Conservation (phyloP, 495 filamentous ascomycete genomes). For the Podospora bellae-mahoneyi region DNA sequence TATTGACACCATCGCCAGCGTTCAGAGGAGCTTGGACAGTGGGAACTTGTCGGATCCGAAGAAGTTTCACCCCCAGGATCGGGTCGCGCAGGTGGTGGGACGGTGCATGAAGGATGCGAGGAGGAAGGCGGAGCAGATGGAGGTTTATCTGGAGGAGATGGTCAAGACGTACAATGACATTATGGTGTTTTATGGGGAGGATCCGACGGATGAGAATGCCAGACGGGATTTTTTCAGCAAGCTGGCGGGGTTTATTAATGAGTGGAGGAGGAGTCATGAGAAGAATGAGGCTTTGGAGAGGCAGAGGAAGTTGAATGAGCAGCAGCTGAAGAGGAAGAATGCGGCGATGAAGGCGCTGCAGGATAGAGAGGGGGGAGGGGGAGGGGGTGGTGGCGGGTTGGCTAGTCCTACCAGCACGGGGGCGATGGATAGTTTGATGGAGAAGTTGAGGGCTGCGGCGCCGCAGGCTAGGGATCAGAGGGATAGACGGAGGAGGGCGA, state of each 20-base stretch:
- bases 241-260: constrained; percentile 82
- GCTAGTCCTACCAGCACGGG: constrained; percentile 75
- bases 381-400: constrained; percentile 45
- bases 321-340: constrained; percentile 84
- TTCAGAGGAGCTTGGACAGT: constrained; percentile 85
- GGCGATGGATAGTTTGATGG: constrained; percentile 94
- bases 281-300: constrained; percentile 90
- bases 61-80: constrained; percentile 97
- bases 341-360: constrained; percentile 61
- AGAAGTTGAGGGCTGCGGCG: constrained; percentile 91
- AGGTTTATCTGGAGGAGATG: constrained; percentile 93
- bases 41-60: constrained; percentile 94
- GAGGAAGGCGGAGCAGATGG: constrained; percentile 93
- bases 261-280: constrained; percentile 93
- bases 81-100: constrained; percentile 86
- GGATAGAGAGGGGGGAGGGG: constrained; percentile 40
- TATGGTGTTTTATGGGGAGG: constrained; percentile 95
- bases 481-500: constrained; percentile 79
- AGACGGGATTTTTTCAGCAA: constrained; percentile 95
- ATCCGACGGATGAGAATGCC: constrained; percentile 87
- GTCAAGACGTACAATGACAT: constrained; percentile 87
- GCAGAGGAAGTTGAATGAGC: constrained; percentile 76
- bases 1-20: constrained; percentile 89
- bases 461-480: constrained; percentile 84
- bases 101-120: constrained; percentile 94